Percentiles rank a stretch among this genome's conserved stretches.
Evolutionary conservation across 495 filamentous ascomycete species (phyloP).

Genomic region (Neurospora pannonica): DNA sequence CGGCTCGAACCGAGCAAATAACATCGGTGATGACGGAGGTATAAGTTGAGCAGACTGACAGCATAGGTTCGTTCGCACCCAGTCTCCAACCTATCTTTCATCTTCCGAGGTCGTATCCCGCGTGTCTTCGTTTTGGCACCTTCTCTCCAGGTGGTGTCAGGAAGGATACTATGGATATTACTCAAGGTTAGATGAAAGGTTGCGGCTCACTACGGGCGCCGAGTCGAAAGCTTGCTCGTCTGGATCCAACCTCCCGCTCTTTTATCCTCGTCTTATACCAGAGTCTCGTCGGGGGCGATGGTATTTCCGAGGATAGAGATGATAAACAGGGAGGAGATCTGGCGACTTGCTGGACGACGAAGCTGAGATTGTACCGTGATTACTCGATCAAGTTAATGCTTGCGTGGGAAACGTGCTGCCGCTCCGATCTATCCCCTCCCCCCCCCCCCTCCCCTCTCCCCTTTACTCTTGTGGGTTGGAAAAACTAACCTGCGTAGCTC

Average conservation of each 20-base stretch:
- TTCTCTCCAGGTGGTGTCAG: neutral
- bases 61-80: conserved; percentile 23
- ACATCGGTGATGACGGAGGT: neutral
- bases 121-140: conserved; percentile 5
- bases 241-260: conserved; percentile 39
- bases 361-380: conserved; percentile 86
- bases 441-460: conserved; percentile 13
- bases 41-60: neutral
- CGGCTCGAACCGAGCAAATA: neutral
- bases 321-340: conserved; percentile 20
- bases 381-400: conserved; percentile 95
- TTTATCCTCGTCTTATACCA: neutral
- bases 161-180: conserved; percentile 4
- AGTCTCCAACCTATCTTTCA: conserved; percentile 9
- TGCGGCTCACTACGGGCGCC: conserved; percentile 83
- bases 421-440: conserved; percentile 41
- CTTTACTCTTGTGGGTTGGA: conserved; percentile 9
- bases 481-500: conserved; percentile 41
- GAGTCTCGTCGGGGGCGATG: neutral
- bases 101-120: conserved; percentile 3
- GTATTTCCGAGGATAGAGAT: conserved; percentile 12
- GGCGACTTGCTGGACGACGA: conserved; percentile 36
- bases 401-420: conserved; percentile 91
- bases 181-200: conserved; percentile 13
- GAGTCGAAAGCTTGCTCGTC: conserved; percentile 39